Evolutionary conservation across 2,329 filamentous ascomycete genomes (phyloP).

Genomic region (Fonsecaea multimorphosa): DNA sequence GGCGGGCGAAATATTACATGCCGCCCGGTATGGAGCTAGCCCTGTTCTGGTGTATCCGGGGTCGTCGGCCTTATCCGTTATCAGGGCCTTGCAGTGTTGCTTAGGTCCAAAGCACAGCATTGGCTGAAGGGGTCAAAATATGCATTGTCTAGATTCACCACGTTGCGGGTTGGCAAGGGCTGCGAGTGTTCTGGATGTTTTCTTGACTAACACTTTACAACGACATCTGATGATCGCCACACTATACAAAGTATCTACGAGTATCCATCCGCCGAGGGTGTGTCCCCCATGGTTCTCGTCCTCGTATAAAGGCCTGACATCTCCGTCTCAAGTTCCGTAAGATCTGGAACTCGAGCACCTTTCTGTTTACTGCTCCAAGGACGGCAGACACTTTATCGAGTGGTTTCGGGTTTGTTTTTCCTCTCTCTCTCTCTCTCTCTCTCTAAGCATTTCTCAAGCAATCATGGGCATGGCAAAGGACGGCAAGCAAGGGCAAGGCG

Average conservation of each 20-base stretch:
- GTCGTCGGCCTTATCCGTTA: conserved; percentile 26
- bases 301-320: conserved; percentile 18
- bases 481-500: conserved; percentile 66
- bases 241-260: neutral
- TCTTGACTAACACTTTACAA: conserved; percentile 29
- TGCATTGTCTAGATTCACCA: neutral
- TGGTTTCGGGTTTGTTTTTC: too few relatives aligned
- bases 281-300: neutral
- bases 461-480: conserved; percentile 41
- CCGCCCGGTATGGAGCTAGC: conserved; percentile 17
- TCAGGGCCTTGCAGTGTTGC: neutral
- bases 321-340: conserved; percentile 14
- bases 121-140: neutral
- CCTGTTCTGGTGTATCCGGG: neutral
- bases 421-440: too few relatives aligned
- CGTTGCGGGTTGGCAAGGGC: neutral
- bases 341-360: neutral
- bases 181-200: conserved; percentile 9
- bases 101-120: neutral
- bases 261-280: neutral
- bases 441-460: neutral
- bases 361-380: neutral
- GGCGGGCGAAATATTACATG: conserved; percentile 26
- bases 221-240: conserved; percentile 4
- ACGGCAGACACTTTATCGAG: neutral